A percentile compares a stretch with the other conserved stretches of the same genome.
Conservation (phyloP, 305 asterid species). For the Nicotiana rustica region DNA sequence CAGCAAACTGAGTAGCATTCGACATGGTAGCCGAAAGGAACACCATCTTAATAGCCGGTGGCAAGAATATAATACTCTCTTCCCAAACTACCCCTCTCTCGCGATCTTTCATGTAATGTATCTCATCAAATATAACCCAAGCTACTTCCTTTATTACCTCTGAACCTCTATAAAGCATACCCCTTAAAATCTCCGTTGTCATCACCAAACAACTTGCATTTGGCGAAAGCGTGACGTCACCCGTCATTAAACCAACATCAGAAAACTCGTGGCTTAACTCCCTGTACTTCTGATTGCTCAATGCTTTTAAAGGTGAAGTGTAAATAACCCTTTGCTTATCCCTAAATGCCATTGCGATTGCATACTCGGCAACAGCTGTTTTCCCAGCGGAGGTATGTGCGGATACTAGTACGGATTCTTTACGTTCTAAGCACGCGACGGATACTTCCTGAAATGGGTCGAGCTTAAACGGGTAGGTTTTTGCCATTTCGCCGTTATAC, state of each 20-base stretch:
- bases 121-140: constrained; percentile 99
- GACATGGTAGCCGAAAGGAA: constrained; percentile 91
- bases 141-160: constrained; percentile 98
- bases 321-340: constrained; percentile 94
- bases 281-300: constrained; percentile 95
- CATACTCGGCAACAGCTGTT: constrained; percentile 98
- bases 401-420: constrained; percentile 87
- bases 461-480: constrained; percentile 75
- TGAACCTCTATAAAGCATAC: constrained; percentile 97
- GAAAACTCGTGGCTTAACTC: constrained; percentile 92
- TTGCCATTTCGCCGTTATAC: constrained; percentile 76
- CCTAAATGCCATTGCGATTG: constrained; percentile 94
- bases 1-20: constrained; percentile 84
- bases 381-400: constrained; percentile 99
- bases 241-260: constrained; percentile 98
- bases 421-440: constrained; percentile 85
- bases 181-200: constrained; percentile 97
- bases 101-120: constrained; percentile 99
- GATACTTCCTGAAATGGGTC: constrained; percentile 93
- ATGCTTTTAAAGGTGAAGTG: constrained; percentile 92
- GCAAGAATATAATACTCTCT: constrained; percentile 94
- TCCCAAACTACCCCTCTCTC: constrained; percentile 99
- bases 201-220: constrained; percentile 98
- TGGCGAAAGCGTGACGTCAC: constrained; percentile 92
- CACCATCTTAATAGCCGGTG: constrained; percentile 95